Evolutionary conservation across 768 basidiomycete species (phyloP).

Genomic region (Thelephora aurantiotincta): DNA sequence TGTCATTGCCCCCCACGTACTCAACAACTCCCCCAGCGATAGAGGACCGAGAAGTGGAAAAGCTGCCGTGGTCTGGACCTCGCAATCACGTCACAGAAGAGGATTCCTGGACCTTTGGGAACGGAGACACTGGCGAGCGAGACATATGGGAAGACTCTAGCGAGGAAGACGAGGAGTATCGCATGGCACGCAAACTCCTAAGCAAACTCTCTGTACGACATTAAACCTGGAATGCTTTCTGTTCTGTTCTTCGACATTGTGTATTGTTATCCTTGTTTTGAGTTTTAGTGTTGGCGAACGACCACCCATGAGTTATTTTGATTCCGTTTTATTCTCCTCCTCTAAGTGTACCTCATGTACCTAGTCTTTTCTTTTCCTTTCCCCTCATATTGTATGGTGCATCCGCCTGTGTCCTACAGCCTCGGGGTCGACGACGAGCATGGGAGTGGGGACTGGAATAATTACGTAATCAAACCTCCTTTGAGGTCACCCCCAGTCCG

Average conservation of each 20-base stretch:
- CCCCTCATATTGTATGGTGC: too few relatives aligned
- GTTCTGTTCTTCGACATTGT: not conserved
- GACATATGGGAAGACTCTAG: constrained; percentile 66
- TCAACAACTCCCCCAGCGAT: constrained; percentile 56
- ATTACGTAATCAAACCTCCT: too few relatives aligned
- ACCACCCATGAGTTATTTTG: too few relatives aligned
- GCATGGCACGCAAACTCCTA: constrained; percentile 39
- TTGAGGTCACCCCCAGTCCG: too few relatives aligned
- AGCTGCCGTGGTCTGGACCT: constrained; percentile 6
- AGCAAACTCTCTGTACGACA: constrained; percentile 22
- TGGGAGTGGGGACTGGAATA: too few relatives aligned
- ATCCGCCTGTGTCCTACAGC: too few relatives aligned
- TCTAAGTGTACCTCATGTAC: too few relatives aligned
- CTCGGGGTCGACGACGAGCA: too few relatives aligned
- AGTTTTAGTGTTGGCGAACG: not conserved
- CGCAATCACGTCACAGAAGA: constrained; percentile 11
- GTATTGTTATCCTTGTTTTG: not conserved
- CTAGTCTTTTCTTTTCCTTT: too few relatives aligned
- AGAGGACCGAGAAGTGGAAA: constrained; percentile 32
- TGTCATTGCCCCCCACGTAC: constrained; percentile 66
- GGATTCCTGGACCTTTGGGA: constrained; percentile 11
- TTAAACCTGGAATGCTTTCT: not conserved
- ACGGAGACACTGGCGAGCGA: constrained; percentile 7
- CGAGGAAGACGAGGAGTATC: constrained; percentile 58
- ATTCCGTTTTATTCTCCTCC: too few relatives aligned